phyloP scores from a whole-genome alignment of 2,329 filamentous ascomycete species.

The Penicillium frequentans region DNA sequence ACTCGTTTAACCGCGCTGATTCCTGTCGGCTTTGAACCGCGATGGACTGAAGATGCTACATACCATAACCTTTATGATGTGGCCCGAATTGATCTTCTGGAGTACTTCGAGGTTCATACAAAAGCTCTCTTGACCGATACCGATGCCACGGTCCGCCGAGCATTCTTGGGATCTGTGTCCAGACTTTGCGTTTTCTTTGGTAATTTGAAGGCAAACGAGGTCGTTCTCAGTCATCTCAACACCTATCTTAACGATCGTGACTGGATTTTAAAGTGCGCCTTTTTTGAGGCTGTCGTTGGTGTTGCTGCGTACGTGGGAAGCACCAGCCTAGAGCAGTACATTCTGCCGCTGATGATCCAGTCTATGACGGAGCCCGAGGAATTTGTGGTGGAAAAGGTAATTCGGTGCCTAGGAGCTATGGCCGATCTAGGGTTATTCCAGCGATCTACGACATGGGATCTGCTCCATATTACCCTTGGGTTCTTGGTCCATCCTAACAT shows the following conservation, averaged over 20 bases:
- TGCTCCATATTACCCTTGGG: slow-evolving; percentile 77
- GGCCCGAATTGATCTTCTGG: slow-evolving; percentile 77
- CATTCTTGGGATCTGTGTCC: slow-evolving; percentile 87
- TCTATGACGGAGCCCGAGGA: slow-evolving; percentile 91
- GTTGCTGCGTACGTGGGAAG: slow-evolving; percentile 89
- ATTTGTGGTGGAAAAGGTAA: slow-evolving; percentile 85
- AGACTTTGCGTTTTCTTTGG: slow-evolving; percentile 95
- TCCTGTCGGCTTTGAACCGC: slow-evolving; percentile 72
- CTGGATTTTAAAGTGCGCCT: slow-evolving; percentile 95
- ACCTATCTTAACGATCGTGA: slow-evolving; percentile 96
- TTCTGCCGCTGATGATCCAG: slow-evolving; percentile 92
- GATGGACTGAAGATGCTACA: slow-evolving; percentile 64
- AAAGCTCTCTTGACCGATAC: slow-evolving; percentile 86
- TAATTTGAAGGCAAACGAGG: slow-evolving; percentile 86
- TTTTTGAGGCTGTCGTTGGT: slow-evolving; percentile 92
- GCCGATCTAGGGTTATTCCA: slow-evolving; percentile 86
- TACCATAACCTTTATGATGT: slow-evolving; percentile 86
- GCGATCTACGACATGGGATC: slow-evolving; percentile 78
- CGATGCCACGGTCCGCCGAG: slow-evolving; percentile 81
- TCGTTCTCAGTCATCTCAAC: slow-evolving; percentile 93
- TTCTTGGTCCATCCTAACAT: slow-evolving; percentile 93
- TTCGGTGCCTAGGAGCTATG: slow-evolving; percentile 85
- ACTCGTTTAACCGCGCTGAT: slow-evolving; percentile 76
- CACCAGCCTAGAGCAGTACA: slow-evolving; percentile 88
- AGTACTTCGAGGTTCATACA: slow-evolving; percentile 82